Conservation (phyloP, 2,329 filamentous ascomycete genomes). For the Laburnicola sp. region DNA sequence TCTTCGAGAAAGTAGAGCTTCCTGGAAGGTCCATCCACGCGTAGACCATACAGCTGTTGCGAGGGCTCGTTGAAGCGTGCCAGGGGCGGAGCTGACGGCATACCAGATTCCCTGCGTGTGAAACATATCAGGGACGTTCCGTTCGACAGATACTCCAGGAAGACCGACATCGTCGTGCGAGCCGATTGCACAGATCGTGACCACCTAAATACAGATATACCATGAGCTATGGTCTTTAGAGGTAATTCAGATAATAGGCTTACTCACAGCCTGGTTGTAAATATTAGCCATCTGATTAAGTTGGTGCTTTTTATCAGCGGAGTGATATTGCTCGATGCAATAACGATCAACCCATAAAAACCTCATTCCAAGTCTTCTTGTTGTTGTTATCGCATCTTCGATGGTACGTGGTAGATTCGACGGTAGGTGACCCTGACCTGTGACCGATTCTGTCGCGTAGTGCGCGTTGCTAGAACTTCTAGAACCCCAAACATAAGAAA, state of each 20-base stretch:
- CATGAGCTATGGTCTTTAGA: conserved; percentile 13
- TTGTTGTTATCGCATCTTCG: conserved; percentile 26
- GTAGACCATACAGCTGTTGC: conserved; percentile 1
- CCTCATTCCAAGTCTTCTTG: conserved; percentile 17
- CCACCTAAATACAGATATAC: background rate
- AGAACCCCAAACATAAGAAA: background rate
- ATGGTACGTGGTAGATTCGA: conserved; percentile 7
- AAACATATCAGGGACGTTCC: background rate
- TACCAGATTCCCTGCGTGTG: background rate
- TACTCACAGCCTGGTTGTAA: conserved; percentile 24
- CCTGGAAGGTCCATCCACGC: conserved; percentile 13
- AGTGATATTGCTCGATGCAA: conserved; percentile 30
- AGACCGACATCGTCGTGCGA: background rate
- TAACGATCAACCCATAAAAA: conserved; percentile 39
- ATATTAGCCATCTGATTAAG: conserved; percentile 29
- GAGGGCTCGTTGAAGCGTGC: background rate
- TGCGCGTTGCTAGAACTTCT: background rate
- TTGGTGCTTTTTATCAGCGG: conserved; percentile 14
- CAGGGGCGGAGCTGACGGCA: background rate
- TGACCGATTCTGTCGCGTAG: background rate
- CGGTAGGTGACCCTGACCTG: background rate
- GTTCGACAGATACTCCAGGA: conserved; percentile 16
- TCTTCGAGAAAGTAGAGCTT: conserved; percentile 1
- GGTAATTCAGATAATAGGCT: conserved; percentile 23
- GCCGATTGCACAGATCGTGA: conserved; percentile 10